These are phyloP conservation scores for Helicocarpus griseus DNA, from an alignment of 2,329 filamentous ascomycete genomes.

Conservation along the genomic window DNA sequence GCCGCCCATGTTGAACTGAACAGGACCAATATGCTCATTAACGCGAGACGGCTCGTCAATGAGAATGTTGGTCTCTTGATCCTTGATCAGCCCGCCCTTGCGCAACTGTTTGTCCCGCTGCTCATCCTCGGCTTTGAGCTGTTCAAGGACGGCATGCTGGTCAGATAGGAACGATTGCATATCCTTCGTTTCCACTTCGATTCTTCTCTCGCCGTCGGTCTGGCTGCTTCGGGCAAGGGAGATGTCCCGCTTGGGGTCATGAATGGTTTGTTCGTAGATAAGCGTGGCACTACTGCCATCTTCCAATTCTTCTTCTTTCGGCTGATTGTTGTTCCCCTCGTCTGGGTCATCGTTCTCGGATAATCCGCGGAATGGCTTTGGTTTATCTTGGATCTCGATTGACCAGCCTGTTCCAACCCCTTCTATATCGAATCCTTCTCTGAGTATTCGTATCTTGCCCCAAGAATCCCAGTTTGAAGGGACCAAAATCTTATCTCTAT, in stretches of 20 bases:
- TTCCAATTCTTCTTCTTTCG: conserved; percentile 13
- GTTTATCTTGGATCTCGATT: conserved; percentile 60
- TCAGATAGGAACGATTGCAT: conserved; percentile 67
- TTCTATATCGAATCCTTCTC: conserved; percentile 89
- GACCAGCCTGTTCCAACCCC: conserved; percentile 76
- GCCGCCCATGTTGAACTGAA: conserved; percentile 96
- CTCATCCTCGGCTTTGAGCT: conserved; percentile 47
- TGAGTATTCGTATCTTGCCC: conserved; percentile 88
- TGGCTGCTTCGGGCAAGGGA: conserved; percentile 45
- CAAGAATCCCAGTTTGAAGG: conserved; percentile 98
- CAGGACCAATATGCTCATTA: conserved; percentile 80
- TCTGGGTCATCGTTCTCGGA: conserved; percentile 1
- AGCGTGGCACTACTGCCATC: conserved; percentile 53
- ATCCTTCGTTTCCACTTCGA: conserved; percentile 59
- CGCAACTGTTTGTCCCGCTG: conserved; percentile 27
- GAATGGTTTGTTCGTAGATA: conserved; percentile 70
- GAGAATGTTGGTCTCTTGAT: conserved; percentile 4
- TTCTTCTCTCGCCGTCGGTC: conserved; percentile 21
- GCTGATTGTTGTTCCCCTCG: conserved; percentile 2
- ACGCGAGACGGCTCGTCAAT: conserved; percentile 35
- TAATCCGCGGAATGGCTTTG: conserved; percentile 21
- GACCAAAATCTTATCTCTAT: conserved; percentile 86
- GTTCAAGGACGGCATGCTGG: conserved; percentile 68
- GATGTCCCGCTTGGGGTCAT: conserved; percentile 59
- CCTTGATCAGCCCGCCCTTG: conserved; percentile 20